These are phyloP conservation scores for Phytophthora pseudosyringae DNA, from an alignment of 352 stramenopile species.

Conservation along the genomic window DNA sequence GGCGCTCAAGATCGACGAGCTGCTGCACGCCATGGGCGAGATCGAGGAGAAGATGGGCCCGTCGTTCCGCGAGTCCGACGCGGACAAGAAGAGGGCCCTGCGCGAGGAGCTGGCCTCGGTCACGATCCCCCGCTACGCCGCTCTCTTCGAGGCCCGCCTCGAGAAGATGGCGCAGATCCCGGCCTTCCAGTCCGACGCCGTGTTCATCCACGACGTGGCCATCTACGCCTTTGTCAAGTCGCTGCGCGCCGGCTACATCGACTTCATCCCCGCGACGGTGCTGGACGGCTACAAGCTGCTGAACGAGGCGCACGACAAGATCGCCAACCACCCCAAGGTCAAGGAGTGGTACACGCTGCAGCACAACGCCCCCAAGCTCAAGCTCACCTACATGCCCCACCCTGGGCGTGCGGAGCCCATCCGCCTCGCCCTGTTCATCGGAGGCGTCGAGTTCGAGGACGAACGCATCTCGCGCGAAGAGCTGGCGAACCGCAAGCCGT, in stretches of 20 bases:
- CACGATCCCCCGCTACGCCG: constrained; percentile 40
- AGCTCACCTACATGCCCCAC: constrained; percentile 67
- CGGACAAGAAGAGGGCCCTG: constrained; percentile 45
- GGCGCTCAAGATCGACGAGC: constrained; percentile 67
- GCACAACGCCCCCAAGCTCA: constrained; percentile 39
- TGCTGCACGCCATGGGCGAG: constrained; percentile 51
- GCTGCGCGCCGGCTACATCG: constrained; percentile 40
- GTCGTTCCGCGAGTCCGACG: constrained; percentile 41
- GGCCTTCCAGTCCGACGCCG: constrained; percentile 39
- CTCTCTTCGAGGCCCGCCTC: constrained; percentile 40
- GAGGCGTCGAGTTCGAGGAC: constrained; percentile 61
- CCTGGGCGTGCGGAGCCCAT: constrained; percentile 54
- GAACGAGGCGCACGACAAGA: constrained; percentile 36
- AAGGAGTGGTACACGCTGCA: constrained; percentile 45
- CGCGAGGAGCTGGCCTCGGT: constrained; percentile 38
- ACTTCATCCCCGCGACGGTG: constrained; percentile 45
- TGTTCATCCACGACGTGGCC: constrained; percentile 45
- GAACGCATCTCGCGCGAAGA: constrained; percentile 47
- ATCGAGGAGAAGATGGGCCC: constrained; percentile 38
- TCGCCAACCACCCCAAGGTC: constrained; percentile 43
- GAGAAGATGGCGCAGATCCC: constrained; percentile 44
- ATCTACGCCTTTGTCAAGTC: constrained; percentile 46
- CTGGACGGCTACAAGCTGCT: constrained; percentile 42
- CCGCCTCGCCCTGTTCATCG: constrained; percentile 57
- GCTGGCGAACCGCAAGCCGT: constrained; percentile 45